Conservation (phyloP, 345 rosid species). For the Brassica incana region DNA sequence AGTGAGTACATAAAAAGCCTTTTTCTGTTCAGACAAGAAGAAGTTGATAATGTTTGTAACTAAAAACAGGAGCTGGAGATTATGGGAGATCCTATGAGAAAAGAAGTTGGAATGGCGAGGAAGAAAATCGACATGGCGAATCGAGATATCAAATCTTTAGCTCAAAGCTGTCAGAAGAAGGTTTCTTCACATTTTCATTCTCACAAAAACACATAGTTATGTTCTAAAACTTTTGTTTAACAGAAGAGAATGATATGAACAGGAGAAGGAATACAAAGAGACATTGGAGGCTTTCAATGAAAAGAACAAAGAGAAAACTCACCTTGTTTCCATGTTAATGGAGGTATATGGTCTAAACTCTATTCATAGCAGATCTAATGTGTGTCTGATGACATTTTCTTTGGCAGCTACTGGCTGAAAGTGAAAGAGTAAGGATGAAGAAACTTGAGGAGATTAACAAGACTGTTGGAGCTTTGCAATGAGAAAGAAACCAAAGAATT, state of each 20-base stretch:
- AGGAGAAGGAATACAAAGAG: constrained; percentile 78
- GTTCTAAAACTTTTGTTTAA: not conserved
- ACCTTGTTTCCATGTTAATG: constrained; percentile 41
- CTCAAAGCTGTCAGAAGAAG: constrained; percentile 82
- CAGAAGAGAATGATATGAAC: constrained; percentile 4
- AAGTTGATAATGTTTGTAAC: not conserved
- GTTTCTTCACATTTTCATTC: constrained; percentile 31
- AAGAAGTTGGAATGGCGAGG: constrained; percentile 65
- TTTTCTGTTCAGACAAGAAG: not conserved
- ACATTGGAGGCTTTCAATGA: constrained; percentile 69
- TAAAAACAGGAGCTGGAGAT: constrained; percentile 65
- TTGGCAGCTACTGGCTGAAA: constrained; percentile 64
- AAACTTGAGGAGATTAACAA: constrained; percentile 79
- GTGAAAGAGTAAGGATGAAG: constrained; percentile 69
- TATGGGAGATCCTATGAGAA: constrained; percentile 70
- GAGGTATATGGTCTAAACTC: constrained; percentile 21
- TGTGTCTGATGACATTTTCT: constrained; percentile 3
- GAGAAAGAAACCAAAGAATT: constrained; percentile 2
- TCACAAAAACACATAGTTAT: not conserved
- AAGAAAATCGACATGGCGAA: constrained; percentile 68
- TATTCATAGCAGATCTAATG: constrained; percentile 1
- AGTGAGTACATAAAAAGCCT: constrained; percentile 42
- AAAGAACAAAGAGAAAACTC: constrained; percentile 67
- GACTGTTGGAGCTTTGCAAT: constrained; percentile 48
- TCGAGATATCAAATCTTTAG: constrained; percentile 66